Conservation (phyloP, 2,329 filamentous ascomycete species). For the Shiraia sp. region DNA sequence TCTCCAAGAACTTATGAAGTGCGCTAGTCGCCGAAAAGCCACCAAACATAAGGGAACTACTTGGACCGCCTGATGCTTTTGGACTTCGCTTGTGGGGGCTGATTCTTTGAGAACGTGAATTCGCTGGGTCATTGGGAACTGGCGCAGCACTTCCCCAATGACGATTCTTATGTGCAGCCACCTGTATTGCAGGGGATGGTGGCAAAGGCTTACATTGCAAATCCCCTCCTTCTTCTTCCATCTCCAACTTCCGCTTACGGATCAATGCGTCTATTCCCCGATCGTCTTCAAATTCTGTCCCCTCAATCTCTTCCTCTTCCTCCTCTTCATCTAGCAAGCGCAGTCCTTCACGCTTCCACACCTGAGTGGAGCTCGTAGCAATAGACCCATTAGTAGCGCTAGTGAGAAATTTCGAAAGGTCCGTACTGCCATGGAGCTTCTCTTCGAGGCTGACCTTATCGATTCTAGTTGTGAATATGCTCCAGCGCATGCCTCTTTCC, state of each 20-base stretch:
- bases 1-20: constrained; percentile 56
- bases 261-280: constrained; percentile 45
- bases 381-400: constrained; percentile 37
- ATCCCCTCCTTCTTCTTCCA: constrained; percentile 17
- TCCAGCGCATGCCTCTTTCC: constrained; percentile 52
- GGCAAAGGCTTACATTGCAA: constrained; percentile 1
- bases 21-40: constrained; percentile 49
- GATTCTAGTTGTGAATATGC: constrained; percentile 50
- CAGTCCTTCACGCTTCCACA: constrained; percentile 56
- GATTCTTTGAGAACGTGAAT: background rate
- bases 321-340: constrained; percentile 50
- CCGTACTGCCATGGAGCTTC: constrained; percentile 46
- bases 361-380: constrained; percentile 46
- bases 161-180: background rate
- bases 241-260: constrained; percentile 41
- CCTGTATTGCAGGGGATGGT: background rate
- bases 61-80: constrained; percentile 2
- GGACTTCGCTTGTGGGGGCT: background rate
- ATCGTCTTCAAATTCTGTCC: constrained; percentile 18
- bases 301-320: constrained; percentile 42
- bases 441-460: constrained; percentile 45
- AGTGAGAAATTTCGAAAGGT: constrained; percentile 41
- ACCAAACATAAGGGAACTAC: constrained; percentile 37
- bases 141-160: constrained; percentile 1
- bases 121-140: background rate